A percentile compares a stretch with the other conserved stretches of the same genome.
Evolutionary conservation across 2,329 filamentous ascomycete genomes (phyloP).

Genomic region (Epicoccum nigrum): DNA sequence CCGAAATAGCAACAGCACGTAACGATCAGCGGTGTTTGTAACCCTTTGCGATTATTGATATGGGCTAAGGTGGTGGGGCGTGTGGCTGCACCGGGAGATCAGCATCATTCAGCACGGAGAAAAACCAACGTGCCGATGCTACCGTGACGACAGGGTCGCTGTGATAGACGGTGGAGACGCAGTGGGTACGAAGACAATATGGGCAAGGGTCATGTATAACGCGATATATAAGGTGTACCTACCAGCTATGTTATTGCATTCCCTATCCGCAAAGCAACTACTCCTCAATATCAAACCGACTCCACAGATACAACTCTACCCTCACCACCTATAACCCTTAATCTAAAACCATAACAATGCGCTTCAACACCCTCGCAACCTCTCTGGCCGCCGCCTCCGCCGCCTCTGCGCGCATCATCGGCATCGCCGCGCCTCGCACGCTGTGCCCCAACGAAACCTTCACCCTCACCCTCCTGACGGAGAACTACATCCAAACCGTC

Average conservation of each 20-base stretch:
- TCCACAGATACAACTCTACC: neutral
- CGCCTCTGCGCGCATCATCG: constrained; percentile 46
- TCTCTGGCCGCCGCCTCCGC: constrained; percentile 5
- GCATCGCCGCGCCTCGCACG: constrained; percentile 52
- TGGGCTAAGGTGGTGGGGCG: neutral
- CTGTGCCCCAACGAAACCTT: constrained; percentile 50
- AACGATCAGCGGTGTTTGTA: neutral
- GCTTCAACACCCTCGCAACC: constrained; percentile 14
- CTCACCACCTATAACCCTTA: neutral
- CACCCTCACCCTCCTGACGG: constrained; percentile 48
- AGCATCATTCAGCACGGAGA: neutral
- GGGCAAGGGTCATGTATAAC: too few relatives aligned
- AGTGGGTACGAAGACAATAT: neutral
- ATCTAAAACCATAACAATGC: constrained; percentile 9
- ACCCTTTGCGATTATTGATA: too few relatives aligned
- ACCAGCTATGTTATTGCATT: too few relatives aligned
- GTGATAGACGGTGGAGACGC: constrained; percentile 4
- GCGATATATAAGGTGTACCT: neutral
- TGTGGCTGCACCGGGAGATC: constrained; percentile 13
- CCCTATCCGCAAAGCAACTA: too few relatives aligned
- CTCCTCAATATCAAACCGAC: neutral
- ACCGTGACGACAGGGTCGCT: constrained; percentile 12
- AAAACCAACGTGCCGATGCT: constrained; percentile 3
- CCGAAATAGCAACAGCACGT: constrained; percentile 1
- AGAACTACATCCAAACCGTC: constrained; percentile 55